Evolutionary conservation across 2,329 filamentous ascomycete species (phyloP), one percentile per base, ranked within the genome.

Genomic region (Fusarium longipes): DNA sequence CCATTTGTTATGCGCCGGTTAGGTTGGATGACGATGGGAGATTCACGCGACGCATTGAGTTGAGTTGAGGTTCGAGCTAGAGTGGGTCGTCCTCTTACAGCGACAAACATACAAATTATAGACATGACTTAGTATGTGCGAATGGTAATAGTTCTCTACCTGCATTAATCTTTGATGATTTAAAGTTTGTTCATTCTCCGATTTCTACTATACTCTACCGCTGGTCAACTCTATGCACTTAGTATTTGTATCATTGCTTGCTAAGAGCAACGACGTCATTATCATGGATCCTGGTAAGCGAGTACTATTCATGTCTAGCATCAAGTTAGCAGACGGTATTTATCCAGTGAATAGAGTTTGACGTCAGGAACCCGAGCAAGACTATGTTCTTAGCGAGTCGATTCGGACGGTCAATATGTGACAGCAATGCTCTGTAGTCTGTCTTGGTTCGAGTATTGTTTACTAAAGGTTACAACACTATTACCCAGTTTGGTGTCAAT

Each of bases 11-110:
- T 12, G 29, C 36, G 33, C 17, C 20, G 38, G 8, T 24, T n/a
- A 35, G 3, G 22, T 43, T 50, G 38, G 22, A 48, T 52, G 63
- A 42, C 24, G 33, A 55, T 48, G 50, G 30, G 18, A 22, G 59
- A 58, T 67, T 67, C 63, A 64, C 66, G 67, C 59, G 45, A 44
- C 49, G 50, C 40, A 43, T 51, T 29, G 39, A 39, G 29, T 51
- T 29, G 39, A 39, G 29, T 33, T 47, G 30, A 47, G 36, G 32
- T 49, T 63, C 25, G 12, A 62, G 60, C 55, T 38, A 45, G 17
- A 40, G 65, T 68, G 65, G 65, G 65, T 67, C 65, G 6, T 22
- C 14, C 53, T 65, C 30, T 39, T 48, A 40, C 43, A 20, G 24
- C 14, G 17, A 30, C 7, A 6, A 8, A 36, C 14, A 20, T 22